A percentile compares a stretch with the other conserved stretches of the same genome.
phyloP scores from a whole-genome alignment of 2,329 filamentous ascomycete species.

The Lachnellula occidentalis region DNA sequence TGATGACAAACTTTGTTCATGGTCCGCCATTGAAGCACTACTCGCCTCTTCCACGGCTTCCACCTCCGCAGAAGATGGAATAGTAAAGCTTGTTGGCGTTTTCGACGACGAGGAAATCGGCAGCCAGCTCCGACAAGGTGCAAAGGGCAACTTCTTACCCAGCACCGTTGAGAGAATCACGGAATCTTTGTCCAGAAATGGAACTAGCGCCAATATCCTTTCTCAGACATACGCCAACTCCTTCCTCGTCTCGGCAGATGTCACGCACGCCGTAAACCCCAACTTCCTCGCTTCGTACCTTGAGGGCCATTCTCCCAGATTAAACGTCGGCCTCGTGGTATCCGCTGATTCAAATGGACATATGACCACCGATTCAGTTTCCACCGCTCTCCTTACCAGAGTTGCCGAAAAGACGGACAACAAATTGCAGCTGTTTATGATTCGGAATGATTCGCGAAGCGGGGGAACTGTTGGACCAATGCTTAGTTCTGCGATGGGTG shows the following conservation, averaged over 20 bases:
- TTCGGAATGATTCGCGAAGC: conserved; percentile 82
- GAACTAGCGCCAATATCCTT: conserved; percentile 53
- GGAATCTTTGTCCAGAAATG: conserved; percentile 53
- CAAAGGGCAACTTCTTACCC: conserved; percentile 82
- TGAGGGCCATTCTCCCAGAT: conserved; percentile 74
- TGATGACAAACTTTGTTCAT: conserved; percentile 96
- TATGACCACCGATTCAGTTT: conserved; percentile 91
- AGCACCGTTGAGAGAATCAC: conserved; percentile 74
- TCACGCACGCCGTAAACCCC: conserved; percentile 89
- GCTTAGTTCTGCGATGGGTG: conserved; percentile 73
- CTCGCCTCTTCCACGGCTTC: conserved; percentile 58
- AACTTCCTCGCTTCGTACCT: conserved; percentile 87
- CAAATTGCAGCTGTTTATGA: conserved; percentile 84
- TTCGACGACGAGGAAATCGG: conserved; percentile 98
- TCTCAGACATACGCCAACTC: conserved; percentile 84
- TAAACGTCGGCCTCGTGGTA: conserved; percentile 83
- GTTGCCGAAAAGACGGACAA: conserved; percentile 69
- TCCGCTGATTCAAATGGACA: conserved; percentile 84
- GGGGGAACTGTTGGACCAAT: conserved; percentile 96
- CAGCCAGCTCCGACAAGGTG: conserved; percentile 83
- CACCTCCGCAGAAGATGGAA: conserved; percentile 52
- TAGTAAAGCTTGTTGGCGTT: conserved; percentile 84
- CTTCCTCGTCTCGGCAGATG: conserved; percentile 88
- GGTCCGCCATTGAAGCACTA: conserved; percentile 80
- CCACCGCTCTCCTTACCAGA: conserved; percentile 71